A percentile compares a stretch with the other conserved stretches of the same genome.
These are phyloP conservation scores for Glaciozyma antarctica DNA, from an alignment of 768 basidiomycete genomes.

Conservation along the genomic window DNA sequence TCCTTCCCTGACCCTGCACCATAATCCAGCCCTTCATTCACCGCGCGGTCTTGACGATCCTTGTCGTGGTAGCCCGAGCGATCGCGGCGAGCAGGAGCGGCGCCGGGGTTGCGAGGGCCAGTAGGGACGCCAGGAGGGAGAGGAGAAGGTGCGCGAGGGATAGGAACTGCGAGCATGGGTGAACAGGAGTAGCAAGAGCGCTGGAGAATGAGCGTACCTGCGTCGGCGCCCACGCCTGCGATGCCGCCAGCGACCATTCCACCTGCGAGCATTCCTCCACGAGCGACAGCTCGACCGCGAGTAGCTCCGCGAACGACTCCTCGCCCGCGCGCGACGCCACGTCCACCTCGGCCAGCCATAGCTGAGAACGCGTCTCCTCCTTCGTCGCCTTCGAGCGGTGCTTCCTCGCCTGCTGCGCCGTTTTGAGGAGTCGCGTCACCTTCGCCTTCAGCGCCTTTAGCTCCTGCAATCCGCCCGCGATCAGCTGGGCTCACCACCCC, in stretches of 20 bases:
- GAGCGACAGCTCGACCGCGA: neutral
- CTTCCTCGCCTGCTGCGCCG: neutral
- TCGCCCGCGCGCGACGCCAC: neutral
- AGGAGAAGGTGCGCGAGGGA: neutral
- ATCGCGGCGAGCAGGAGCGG: neutral
- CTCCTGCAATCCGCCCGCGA: neutral
- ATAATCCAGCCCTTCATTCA: conserved; percentile 17
- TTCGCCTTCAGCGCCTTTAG: neutral
- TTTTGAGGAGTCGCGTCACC: neutral
- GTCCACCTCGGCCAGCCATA: neutral
- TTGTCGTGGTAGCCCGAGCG: conserved; percentile 1
- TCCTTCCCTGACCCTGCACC: conserved; percentile 12
- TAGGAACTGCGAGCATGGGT: neutral
- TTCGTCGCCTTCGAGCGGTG: conserved; percentile 60
- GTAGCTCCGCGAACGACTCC: neutral
- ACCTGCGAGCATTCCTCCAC: neutral
- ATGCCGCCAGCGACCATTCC: neutral
- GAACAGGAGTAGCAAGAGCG: too few species aligned
- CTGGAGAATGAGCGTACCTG: neutral
- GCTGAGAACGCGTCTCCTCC: neutral
- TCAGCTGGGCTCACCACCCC: neutral
- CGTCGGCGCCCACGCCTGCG: neutral
- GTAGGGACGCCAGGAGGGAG: neutral
- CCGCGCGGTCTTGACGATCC: neutral
- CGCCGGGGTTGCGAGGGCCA: neutral